Base-by-base conservation (phyloP, 2,329 filamentous ascomycete species). In the Clarireedia sp. region DNA sequence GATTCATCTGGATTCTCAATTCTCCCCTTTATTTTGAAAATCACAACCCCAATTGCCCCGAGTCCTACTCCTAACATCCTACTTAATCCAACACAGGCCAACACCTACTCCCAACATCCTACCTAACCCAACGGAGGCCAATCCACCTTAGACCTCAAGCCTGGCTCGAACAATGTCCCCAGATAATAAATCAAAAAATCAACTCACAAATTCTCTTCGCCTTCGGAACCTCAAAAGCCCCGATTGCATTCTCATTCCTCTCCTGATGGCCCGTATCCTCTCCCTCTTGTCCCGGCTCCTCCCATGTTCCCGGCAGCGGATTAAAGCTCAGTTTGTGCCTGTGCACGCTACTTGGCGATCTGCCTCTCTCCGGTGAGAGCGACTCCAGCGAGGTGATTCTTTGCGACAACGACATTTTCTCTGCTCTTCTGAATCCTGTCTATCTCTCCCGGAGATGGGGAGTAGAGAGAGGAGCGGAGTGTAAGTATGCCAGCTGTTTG, bases 181-280 rank as follows among this genome's bases (percentile, higher is more conserved):
- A 16, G 49, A 37, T 33, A 14, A 40, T 26, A 38, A 33, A 21
- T 45, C 21, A 14, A 54, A 40, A 8, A 38, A 10, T 16, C 17
- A 3, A 65, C 65, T 60, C 41, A 69, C 67, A 55, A 41, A 71
- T 65, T 60, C 71, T 67, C 59, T 65, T 71, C 7, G 61, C 54
- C 54, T 66, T 66, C 2, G 70, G 62, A 12, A 72, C 68, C 53
- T 73, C 70, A 63, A 71, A 72, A 21, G 71, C 71, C 3, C 69
- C 68, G 56, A 72, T 64, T 19, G 65, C 51, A 40, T 46, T 16
- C 21, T 46, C 19, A 29, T 46, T 24, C 21, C 23, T 46, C 24
- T 26, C 43, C 10, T 21, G 43, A 14, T 16, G 43, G 12, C 38
- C 38, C 8, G 58, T 56, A 2, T 48, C 55, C 46, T 46, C 43